Percentiles rank a stretch among this genome's conserved stretches.
Evolutionary conservation across 164 flowering plant species (phyloP).

Genomic region (Vitis cinerea): DNA sequence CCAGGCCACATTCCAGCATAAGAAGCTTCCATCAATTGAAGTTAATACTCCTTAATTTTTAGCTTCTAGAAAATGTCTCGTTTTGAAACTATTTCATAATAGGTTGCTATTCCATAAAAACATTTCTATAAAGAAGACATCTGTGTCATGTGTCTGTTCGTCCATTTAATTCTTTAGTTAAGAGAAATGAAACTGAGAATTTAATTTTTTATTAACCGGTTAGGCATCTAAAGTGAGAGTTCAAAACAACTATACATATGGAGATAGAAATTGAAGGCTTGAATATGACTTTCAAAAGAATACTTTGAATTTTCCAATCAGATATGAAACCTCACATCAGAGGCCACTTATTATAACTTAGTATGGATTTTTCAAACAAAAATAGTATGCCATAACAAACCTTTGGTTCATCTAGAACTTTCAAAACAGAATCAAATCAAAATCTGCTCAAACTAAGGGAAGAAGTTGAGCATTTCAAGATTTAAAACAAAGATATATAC

Average conservation of each 20-base stretch:
- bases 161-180: not conserved
- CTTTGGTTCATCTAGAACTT: not conserved
- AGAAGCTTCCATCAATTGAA: no score
- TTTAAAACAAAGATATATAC: not conserved
- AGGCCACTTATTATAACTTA: not conserved
- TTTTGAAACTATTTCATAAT: no score
- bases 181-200: not conserved
- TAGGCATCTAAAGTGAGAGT: not conserved
- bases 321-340: no score
- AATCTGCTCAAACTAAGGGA: not conserved
- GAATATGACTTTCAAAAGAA: not conserved
- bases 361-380: not conserved
- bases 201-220: not conserved
- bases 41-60: no score
- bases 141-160: no score
- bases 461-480: not conserved
- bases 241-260: not conserved
- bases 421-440: not conserved
- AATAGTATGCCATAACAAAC: not conserved
- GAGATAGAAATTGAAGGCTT: not conserved
- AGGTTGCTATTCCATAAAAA: no score
- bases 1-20: no score
- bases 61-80: no score
- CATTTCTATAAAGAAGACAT: no score
- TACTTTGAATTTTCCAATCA: not conserved